These are phyloP conservation scores for Lizonia empirigonia DNA, from an alignment of 2,329 filamentous ascomycete genomes.

Conservation along the genomic window DNA sequence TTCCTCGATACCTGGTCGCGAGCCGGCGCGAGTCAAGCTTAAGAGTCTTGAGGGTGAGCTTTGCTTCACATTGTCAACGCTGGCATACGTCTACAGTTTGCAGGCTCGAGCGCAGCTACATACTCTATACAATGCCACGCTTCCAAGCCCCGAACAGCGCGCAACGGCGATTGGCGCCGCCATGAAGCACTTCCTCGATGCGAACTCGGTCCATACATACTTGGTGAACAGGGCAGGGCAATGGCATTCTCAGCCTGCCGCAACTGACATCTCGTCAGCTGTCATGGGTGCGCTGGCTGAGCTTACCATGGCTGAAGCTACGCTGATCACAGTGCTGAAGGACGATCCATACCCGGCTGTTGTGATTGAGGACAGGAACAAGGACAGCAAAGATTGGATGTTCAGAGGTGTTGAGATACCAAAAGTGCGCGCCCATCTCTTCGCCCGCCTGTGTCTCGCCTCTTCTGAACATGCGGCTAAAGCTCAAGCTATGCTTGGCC, in stretches of 20 bases:
- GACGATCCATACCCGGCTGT: conserved; percentile 90
- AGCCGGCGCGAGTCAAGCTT: conserved; percentile 70
- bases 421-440: conserved; percentile 85
- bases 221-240: conserved; percentile 63
- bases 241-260: conserved; percentile 42
- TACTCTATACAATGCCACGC: conserved; percentile 69
- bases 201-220: conserved; percentile 77
- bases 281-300: conserved; percentile 56
- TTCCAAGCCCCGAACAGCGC: conserved; percentile 65
- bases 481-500: conserved; percentile 61
- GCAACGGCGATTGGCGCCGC: conserved; percentile 72
- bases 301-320: conserved; percentile 84
- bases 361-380: conserved; percentile 80
- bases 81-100: conserved; percentile 75
- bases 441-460: conserved; percentile 84
- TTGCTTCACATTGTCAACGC: conserved; percentile 75
- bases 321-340: conserved; percentile 85
- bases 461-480: conserved; percentile 85
- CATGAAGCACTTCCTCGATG: conserved; percentile 77
- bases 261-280: conserved; percentile 51
- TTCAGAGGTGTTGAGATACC: conserved; percentile 86
- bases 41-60: conserved; percentile 82
- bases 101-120: conserved; percentile 75
- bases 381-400: conserved; percentile 93
- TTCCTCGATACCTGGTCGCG: conserved; percentile 61